Evolutionary conservation across 495 filamentous ascomycete genomes (phyloP), one percentile per base, ranked within the genome.

Genomic region (Neurospora tetraspora): DNA sequence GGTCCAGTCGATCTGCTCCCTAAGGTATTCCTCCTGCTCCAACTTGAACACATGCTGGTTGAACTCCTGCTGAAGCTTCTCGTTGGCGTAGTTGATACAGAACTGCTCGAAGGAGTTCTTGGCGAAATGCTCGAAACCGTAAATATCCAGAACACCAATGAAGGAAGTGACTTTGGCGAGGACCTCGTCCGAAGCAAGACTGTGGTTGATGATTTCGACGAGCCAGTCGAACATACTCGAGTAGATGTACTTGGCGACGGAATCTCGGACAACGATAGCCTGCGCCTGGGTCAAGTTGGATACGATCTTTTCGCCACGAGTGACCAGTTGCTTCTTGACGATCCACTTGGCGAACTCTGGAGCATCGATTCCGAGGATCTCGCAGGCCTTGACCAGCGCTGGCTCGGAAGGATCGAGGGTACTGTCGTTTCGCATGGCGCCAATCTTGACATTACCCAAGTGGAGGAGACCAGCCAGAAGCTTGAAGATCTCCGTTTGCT

Each of bases 81-180:
- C 96, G 82, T 99, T 99, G 80, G 96, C 96, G 77, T 98, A 99
- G 83, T 99, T 99, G 87, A 99, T 99, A 81, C 96, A 99, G 82
- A 99, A 99, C 81, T 99, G 96, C 82, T 99, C 96, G 77, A 99
- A 99, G 10, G 96, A 98, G 85, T 99, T 99, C 85, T 97, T 98
- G 69, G 96, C 95, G 77, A 99, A 99, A 83, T 99, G 96, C 81
- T 99, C 96, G 80, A 99, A 99, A 59, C 96, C 96, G 85, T 99
- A 99, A 76, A 99, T 99, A 93, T 99, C 96, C 71, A 99, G 89
- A 43, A 99, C 96, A 77, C 96, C 96, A 76, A 99, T 99, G 83
- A 99, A 99, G n/a, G 93, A 94, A 74, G 84, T 87, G 80, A 96
- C 93, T 42, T 91, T 88, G 76, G 84, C 88, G 36, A 97, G 81